These are phyloP conservation scores for Arthroderma uncinatum DNA, from an alignment of 2,329 filamentous ascomycete species.

Conservation along the genomic window DNA sequence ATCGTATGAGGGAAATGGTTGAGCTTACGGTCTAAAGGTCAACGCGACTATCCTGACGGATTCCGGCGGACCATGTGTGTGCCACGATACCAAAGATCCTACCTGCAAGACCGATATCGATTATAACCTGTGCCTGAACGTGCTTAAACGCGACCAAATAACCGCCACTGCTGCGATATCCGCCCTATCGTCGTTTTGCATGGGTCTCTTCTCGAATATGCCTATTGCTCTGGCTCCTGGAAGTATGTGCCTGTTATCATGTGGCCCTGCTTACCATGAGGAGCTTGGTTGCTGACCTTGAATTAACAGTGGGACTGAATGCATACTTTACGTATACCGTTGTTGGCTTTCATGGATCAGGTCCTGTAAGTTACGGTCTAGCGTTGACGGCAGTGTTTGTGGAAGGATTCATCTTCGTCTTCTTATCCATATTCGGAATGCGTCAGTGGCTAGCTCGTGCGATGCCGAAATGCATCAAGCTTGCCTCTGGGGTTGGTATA, in stretches of 20 bases:
- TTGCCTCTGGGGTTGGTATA: conserved; percentile 75
- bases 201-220: conserved; percentile 73
- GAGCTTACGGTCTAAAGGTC: conserved; percentile 23
- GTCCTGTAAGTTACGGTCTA: conserved; percentile 60
- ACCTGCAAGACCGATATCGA: conserved; percentile 41
- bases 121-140: conserved; percentile 38
- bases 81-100: conserved; percentile 40
- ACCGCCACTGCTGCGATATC: conserved; percentile 78
- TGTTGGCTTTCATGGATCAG: conserved; percentile 64
- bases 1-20: background rate
- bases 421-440: conserved; percentile 65
- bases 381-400: conserved; percentile 81
- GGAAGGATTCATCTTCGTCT: conserved; percentile 77
- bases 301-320: conserved; percentile 59
- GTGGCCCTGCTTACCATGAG: conserved; percentile 3
- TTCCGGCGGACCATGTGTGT: conserved; percentile 65
- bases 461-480: conserved; percentile 74
- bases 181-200: conserved; percentile 66
- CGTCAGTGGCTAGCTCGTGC: conserved; percentile 79
- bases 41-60: conserved; percentile 62
- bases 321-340: conserved; percentile 78
- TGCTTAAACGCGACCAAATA: conserved; percentile 64
- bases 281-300: conserved; percentile 4
- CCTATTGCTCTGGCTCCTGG: conserved; percentile 63
- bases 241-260: conserved; percentile 29